Base-by-base conservation (phyloP, 805 yeast species). In the Tetrapisispora nanseiensis region DNA sequence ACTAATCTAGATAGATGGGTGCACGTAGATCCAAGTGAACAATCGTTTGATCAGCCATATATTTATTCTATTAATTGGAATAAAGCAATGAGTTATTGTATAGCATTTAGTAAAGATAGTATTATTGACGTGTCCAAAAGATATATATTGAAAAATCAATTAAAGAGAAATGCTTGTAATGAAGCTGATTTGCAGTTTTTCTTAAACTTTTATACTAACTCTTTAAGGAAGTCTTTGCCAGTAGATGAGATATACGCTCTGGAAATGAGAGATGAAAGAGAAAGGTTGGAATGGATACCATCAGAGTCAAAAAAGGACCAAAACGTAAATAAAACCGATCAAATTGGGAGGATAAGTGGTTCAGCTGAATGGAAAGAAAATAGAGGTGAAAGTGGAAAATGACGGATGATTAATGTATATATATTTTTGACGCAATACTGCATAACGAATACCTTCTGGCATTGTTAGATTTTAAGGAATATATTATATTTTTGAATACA, bases 51-150 rank as follows among this genome's bases (percentile, higher is more conserved):
- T 59, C 76, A 85, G 46, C 97, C 97, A 0, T 57, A 68, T 19
- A 65, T 87, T 13, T 89, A 89, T 55, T 74, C 80, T 37, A 69
- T 72, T 31, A 95, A 94, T 33, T 89, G 97, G 97, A 94, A 90
- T 26, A 90, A 90, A 63, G 76, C 76, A 46, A 90, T 90, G 97
- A 82, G 95, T 40, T 86, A 85, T 62, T 82, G 79, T 2, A 65
- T 90, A 43, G 96, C 86, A 0, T 71, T 82, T 41, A 72, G 79
- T 37, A 69, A 68, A 11, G 68, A 68, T 32, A 86, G 86, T 28
- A 68, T 80, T 1, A 59, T 67, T 1, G 97, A 90, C 58, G 80
- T 90, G 24, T 75, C 87, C 20, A 58, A 61, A 10, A 74, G 86
- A 47, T 89, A 90, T 51, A 74, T 86, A 26, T 23, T 58, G 1